These are phyloP conservation scores for Diutina siamensis DNA, from an alignment of 1,139 yeast genomes.

Conservation along the genomic window DNA sequence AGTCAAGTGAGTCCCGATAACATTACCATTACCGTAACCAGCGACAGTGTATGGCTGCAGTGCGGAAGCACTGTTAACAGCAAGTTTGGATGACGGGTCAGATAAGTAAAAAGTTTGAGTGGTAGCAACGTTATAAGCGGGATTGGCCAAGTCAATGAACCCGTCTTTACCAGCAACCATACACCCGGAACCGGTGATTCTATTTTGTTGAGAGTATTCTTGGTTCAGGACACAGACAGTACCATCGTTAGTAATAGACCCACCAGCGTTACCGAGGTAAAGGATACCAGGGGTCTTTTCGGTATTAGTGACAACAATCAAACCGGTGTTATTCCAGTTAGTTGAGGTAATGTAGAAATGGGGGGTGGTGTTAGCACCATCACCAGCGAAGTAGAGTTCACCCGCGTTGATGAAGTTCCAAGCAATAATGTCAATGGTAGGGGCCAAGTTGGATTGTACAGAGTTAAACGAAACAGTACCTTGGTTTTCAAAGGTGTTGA, in stretches of 20 bases:
- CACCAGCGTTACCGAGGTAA: slow-evolving; percentile 2
- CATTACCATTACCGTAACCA: slow-evolving; percentile 23
- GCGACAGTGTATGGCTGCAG: slow-evolving; percentile 15
- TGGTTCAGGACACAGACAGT: slow-evolving; percentile 8
- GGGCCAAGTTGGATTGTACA: slow-evolving; percentile 3
- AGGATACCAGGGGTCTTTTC: neutral
- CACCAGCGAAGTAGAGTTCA: neutral
- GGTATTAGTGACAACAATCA: neutral
- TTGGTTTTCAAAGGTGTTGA: neutral
- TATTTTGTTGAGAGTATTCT: slow-evolving; percentile 7
- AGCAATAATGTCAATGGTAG: slow-evolving; percentile 1
- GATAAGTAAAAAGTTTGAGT: neutral
- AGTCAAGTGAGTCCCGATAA: slow-evolving; percentile 10
- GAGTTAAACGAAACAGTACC: slow-evolving; percentile 3
- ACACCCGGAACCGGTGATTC: slow-evolving; percentile 7
- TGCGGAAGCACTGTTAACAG: neutral
- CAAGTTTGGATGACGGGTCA: neutral
- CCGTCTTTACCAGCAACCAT: slow-evolving; percentile 5
- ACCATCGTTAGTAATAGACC: slow-evolving; percentile 8
- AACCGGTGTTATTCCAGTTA: slow-evolving; percentile 2
- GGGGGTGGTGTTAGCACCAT: slow-evolving; percentile 1
- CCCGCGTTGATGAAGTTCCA: neutral
- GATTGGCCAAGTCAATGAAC: slow-evolving; percentile 6
- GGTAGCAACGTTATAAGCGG: neutral
- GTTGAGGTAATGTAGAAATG: slow-evolving; percentile 5